These are phyloP conservation scores for Dalbergia cochinchinensis DNA, from an alignment of 306 rosid species.

Conservation along the genomic window DNA sequence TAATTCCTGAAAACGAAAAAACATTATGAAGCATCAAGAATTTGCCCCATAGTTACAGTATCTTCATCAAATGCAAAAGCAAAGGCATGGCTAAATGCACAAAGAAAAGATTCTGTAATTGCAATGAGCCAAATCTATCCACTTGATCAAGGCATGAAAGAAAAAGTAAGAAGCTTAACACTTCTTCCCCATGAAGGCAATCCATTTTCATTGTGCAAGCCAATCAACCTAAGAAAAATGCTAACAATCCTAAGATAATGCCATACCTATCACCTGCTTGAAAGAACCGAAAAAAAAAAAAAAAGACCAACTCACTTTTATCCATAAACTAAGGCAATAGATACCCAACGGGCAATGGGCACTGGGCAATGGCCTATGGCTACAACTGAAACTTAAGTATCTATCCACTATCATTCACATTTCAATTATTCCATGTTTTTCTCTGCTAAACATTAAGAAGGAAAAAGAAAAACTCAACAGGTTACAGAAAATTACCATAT, in stretches of 20 bases:
- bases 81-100: slow-evolving; percentile 12
- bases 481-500: slow-evolving; percentile 68
- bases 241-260: slow-evolving; percentile 27
- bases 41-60: slow-evolving; percentile 3
- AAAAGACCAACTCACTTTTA: neutral
- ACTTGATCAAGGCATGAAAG: neutral
- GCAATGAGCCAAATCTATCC: slow-evolving; percentile 22
- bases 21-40: neutral
- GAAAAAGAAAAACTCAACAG: neutral
- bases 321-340: slow-evolving; percentile 7
- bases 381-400: slow-evolving; percentile 1
- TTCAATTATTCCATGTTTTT: slow-evolving; percentile 8
- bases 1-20: slow-evolving; percentile 67
- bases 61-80: slow-evolving; percentile 26
- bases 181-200: slow-evolving; percentile 5
- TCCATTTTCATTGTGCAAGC: neutral
- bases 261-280: neutral
- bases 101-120: neutral
- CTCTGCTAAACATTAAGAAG: neutral
- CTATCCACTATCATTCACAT: slow-evolving; percentile 28
- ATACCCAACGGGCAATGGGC: neutral
- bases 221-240: slow-evolving; percentile 15
- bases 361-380: neutral
- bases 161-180: slow-evolving; percentile 5
- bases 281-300: neutral